Percentiles rank a stretch among this genome's conserved stretches.
Conservation (phyloP, 208 protist genomes). For the Trypanosoma rangeli region DNA sequence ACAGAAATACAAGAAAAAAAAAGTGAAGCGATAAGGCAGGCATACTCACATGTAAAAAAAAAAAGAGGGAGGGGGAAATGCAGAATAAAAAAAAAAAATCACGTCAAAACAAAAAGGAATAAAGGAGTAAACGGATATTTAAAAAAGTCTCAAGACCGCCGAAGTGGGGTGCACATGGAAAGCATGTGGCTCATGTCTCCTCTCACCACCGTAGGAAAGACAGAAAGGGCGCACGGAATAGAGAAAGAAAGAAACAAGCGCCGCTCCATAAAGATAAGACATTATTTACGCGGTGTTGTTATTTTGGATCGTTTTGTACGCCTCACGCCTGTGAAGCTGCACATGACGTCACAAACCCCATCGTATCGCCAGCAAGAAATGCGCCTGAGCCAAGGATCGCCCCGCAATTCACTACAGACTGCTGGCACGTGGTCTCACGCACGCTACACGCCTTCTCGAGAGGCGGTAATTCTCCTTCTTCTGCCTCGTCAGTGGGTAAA, state of each 20-base stretch:
- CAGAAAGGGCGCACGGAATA: neutral
- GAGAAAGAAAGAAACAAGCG: neutral
- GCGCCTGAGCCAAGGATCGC: conserved; percentile 9
- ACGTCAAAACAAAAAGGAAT: neutral
- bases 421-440: conserved; percentile 39
- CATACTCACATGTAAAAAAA: neutral
- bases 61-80: conserved; percentile 7
- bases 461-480: conserved; percentile 44
- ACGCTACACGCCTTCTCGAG: conserved; percentile 45
- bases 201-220: neutral
- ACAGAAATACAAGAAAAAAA: conserved; percentile 9
- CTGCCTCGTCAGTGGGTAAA: conserved; percentile 32
- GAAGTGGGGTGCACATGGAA: neutral
- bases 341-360: conserved; percentile 34
- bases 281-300: neutral
- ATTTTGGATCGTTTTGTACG: neutral
- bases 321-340: neutral
- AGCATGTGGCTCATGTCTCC: neutral
- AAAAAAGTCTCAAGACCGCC: neutral
- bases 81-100: conserved; percentile 1
- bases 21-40: no score
- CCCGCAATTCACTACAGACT: conserved; percentile 48
- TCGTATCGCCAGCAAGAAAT: conserved; percentile 36
- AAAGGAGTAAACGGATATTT: neutral
- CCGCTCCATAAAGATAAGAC: neutral